Evolutionary conservation across 768 basidiomycete genomes (phyloP).

Genomic region (Naganishia kalamii): DNA sequence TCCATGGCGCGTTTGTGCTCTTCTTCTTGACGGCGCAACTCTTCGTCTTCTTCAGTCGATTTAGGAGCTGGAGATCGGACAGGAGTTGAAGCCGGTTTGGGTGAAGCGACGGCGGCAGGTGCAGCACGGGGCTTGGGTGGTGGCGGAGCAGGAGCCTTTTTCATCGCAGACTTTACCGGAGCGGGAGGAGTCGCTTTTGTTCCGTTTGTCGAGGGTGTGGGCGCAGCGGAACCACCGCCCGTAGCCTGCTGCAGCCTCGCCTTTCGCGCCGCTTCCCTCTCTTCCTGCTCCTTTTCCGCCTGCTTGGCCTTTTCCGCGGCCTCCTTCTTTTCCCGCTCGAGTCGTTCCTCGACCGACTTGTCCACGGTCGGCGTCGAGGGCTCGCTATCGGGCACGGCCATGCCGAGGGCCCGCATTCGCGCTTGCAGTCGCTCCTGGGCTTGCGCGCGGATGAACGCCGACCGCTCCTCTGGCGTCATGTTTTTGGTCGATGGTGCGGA

Average conservation of each 20-base stretch:
- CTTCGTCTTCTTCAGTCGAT: slow-evolving; percentile 60
- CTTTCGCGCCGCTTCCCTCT: slow-evolving; percentile 64
- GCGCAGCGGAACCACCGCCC: slow-evolving; percentile 8
- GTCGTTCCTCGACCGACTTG: slow-evolving; percentile 72
- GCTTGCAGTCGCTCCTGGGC: slow-evolving; percentile 76
- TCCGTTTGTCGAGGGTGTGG: slow-evolving; percentile 49
- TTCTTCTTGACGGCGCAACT: slow-evolving; percentile 62
- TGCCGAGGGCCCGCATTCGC: slow-evolving; percentile 76
- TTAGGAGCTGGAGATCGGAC: slow-evolving; percentile 47
- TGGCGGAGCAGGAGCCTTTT: slow-evolving; percentile 51
- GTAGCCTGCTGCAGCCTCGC: slow-evolving; percentile 64
- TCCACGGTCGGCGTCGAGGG: slow-evolving; percentile 53
- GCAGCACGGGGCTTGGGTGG: slow-evolving; percentile 30
- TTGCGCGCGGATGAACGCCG: slow-evolving; percentile 68
- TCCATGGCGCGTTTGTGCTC: slow-evolving; percentile 65
- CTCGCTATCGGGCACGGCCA: slow-evolving; percentile 48
- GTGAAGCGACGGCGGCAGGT: slow-evolving; percentile 42
- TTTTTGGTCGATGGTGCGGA: slow-evolving; percentile 55
- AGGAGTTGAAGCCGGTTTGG: slow-evolving; percentile 46
- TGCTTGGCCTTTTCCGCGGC: slow-evolving; percentile 74
- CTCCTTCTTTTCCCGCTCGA: slow-evolving; percentile 79
- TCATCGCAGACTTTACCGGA: slow-evolving; percentile 45
- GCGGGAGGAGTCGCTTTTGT: slow-evolving; percentile 46
- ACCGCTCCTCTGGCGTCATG: slow-evolving; percentile 79
- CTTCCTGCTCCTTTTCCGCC: slow-evolving; percentile 75